A percentile compares a stretch with the other conserved stretches of the same genome.
phyloP scores from a whole-genome alignment of 176 grass and related monocot species.

The Cenchrus purpureus region DNA sequence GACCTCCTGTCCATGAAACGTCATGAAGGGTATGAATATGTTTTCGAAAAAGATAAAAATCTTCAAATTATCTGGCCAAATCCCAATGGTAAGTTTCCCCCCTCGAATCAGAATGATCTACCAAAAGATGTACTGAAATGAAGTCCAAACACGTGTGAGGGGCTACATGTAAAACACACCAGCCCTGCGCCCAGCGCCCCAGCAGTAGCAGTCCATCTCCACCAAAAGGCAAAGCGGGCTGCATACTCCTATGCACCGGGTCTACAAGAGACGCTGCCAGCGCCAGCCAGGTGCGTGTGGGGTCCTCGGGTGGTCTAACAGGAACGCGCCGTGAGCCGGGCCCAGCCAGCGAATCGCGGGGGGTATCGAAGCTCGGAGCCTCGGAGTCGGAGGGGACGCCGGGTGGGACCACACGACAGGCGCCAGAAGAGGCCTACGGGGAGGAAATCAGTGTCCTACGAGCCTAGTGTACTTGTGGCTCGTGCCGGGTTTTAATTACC shows the following conservation, averaged over 20 bases:
- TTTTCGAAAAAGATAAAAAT: not conserved
- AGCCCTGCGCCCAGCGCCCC: too few species aligned
- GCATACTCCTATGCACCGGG: slow-evolving; percentile 27
- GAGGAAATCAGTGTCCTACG: slow-evolving; percentile 21
- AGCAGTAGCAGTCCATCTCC: not conserved
- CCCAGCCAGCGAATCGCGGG: slow-evolving; percentile 43
- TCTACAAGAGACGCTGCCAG: slow-evolving; percentile 15
- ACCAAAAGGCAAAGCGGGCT: slow-evolving; percentile 2
- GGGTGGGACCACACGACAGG: slow-evolving; percentile 36
- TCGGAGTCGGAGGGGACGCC: not conserved
- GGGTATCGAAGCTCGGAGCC: slow-evolving; percentile 4
- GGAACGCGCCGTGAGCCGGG: slow-evolving; percentile 18
- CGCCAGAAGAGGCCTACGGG: slow-evolving; percentile 41
- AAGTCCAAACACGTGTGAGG: not conserved
- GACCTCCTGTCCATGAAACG: not conserved
- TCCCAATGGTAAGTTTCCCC: not conserved
- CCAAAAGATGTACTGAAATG: not conserved
- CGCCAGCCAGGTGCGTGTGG: slow-evolving; percentile 35
- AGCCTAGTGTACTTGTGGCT: slow-evolving; percentile 19
- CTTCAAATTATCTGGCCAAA: not conserved
- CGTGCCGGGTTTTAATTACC: not conserved
- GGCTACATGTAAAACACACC: slow-evolving; percentile 9
- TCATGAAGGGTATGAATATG: not conserved
- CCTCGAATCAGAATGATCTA: not conserved
- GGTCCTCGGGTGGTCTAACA: slow-evolving; percentile 38